A percentile compares a stretch with the other conserved stretches of the same genome.
These are phyloP conservation scores for Citrus maxima DNA, from an alignment of 345 rosid species.

Conservation along the genomic window DNA sequence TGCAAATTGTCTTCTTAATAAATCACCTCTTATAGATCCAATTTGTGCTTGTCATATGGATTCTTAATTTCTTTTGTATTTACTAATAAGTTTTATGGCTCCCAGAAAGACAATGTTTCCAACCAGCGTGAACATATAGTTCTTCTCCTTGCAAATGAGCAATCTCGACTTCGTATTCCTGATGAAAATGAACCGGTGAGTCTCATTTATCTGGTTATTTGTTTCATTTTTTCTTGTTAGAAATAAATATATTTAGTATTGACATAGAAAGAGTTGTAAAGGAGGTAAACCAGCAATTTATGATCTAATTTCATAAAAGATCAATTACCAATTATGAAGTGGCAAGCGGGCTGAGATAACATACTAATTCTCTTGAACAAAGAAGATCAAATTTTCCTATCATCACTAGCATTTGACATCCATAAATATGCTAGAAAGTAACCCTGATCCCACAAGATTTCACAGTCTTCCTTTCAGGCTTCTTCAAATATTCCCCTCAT, in stretches of 20 bases:
- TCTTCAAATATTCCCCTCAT: background rate
- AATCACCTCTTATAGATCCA: background rate
- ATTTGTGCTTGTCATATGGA: background rate
- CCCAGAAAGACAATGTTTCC: slow-evolving; percentile 89
- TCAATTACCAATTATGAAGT: background rate
- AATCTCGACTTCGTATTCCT: slow-evolving; percentile 72
- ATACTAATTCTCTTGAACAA: background rate
- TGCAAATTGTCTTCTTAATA: background rate
- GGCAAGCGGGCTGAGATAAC: background rate
- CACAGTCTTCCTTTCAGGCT: background rate
- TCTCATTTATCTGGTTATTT: slow-evolving; percentile 11
- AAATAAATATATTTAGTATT: background rate
- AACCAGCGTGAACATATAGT: slow-evolving; percentile 94
- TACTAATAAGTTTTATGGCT: slow-evolving; percentile 7
- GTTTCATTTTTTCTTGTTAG: background rate
- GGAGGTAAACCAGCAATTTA: background rate
- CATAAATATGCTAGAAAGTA: background rate
- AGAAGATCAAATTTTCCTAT: background rate
- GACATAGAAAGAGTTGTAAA: background rate
- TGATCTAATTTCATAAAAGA: background rate
- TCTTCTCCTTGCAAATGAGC: slow-evolving; percentile 93
- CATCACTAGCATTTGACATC: background rate
- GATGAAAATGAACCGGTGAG: slow-evolving; percentile 75
- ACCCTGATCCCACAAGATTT: background rate
- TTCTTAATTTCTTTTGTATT: background rate